These are phyloP conservation scores for Kwoniella shandongensis DNA, from an alignment of 768 basidiomycete genomes.

Conservation along the genomic window DNA sequence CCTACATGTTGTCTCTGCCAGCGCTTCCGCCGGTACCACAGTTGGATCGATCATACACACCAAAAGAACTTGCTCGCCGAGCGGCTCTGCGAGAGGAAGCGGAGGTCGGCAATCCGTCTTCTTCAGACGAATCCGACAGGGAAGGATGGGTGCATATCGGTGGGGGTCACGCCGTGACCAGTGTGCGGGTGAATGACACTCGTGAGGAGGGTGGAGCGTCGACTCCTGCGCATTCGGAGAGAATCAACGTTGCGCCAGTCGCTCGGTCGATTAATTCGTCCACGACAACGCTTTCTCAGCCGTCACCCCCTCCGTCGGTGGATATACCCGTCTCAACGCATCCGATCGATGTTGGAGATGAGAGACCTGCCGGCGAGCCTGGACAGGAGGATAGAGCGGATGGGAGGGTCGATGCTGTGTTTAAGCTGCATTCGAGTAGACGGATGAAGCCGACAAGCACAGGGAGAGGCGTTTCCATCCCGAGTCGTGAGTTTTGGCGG, in stretches of 20 bases:
- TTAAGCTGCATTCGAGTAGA: slow-evolving; percentile 45
- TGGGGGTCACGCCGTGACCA: slow-evolving; percentile 7
- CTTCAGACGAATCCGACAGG: slow-evolving; percentile 31
- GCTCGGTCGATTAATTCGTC: slow-evolving; percentile 26
- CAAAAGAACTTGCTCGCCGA: slow-evolving; percentile 58
- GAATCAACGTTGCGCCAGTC: slow-evolving; percentile 18
- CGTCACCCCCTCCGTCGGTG: slow-evolving; percentile 29
- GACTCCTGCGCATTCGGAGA: slow-evolving; percentile 20
- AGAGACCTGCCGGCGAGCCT: slow-evolving; percentile 6
- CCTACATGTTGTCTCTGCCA: slow-evolving; percentile 69
- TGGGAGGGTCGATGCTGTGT: slow-evolving; percentile 44
- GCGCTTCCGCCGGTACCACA: slow-evolving; percentile 58
- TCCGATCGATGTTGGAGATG: slow-evolving; percentile 45
- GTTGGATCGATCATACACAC: slow-evolving; percentile 58
- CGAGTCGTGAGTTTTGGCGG: slow-evolving; percentile 34
- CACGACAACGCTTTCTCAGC: slow-evolving; percentile 33
- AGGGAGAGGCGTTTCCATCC: slow-evolving; percentile 46
- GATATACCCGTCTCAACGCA: slow-evolving; percentile 16
- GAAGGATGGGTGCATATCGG: slow-evolving; percentile 25
- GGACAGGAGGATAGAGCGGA: slow-evolving; percentile 43
- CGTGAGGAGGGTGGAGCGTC: slow-evolving; percentile 3
- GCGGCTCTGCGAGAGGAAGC: slow-evolving; percentile 55
- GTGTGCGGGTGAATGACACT: slow-evolving; percentile 10
- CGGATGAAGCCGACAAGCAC: slow-evolving; percentile 47
- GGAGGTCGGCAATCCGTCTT: slow-evolving; percentile 53